phyloP scores from a whole-genome alignment of 1,139 yeast species.

The Saccharomyces pastorianus region DNA sequence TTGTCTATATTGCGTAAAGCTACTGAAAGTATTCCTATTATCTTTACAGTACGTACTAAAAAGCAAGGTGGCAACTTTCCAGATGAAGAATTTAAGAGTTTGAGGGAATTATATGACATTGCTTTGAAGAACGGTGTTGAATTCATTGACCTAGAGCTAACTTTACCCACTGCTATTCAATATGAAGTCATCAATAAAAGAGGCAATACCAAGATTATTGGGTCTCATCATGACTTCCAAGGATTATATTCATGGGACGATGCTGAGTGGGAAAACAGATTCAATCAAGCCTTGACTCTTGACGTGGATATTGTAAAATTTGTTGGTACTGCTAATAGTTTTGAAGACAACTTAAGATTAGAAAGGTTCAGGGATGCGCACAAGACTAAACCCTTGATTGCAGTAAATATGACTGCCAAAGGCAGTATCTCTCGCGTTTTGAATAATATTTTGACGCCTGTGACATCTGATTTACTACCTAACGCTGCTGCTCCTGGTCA shows the following conservation, averaged over 20 bases:
- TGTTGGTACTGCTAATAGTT: conserved; percentile 62
- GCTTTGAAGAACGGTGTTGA: conserved; percentile 66
- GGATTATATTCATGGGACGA: conserved; percentile 59
- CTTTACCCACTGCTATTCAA: conserved; percentile 33
- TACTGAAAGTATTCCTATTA: conserved; percentile 59
- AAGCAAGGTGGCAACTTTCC: conserved; percentile 81
- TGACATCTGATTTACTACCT: conserved; percentile 61
- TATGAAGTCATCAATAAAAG: conserved; percentile 41
- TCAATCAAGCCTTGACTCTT: conserved; percentile 54
- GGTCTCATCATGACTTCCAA: conserved; percentile 67
- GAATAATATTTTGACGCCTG: conserved; percentile 73
- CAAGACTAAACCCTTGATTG: conserved; percentile 58
- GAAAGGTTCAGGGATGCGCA: conserved; percentile 58
- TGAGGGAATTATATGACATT: conserved; percentile 46
- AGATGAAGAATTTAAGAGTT: conserved; percentile 41
- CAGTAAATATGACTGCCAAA: conserved; percentile 67
- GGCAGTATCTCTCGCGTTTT: conserved; percentile 78
- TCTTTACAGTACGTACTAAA: conserved; percentile 70
- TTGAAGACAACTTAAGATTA: conserved; percentile 61
- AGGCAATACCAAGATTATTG: conserved; percentile 64
- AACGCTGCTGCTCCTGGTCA: conserved; percentile 74
- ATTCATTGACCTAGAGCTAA: conserved; percentile 47
- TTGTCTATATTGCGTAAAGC: conserved; percentile 58
- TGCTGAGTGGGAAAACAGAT: conserved; percentile 67
- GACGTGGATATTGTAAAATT: conserved; percentile 75